Base-by-base conservation (phyloP, 2,329 filamentous ascomycete genomes). In the Sporothrix brasiliensis region DNA sequence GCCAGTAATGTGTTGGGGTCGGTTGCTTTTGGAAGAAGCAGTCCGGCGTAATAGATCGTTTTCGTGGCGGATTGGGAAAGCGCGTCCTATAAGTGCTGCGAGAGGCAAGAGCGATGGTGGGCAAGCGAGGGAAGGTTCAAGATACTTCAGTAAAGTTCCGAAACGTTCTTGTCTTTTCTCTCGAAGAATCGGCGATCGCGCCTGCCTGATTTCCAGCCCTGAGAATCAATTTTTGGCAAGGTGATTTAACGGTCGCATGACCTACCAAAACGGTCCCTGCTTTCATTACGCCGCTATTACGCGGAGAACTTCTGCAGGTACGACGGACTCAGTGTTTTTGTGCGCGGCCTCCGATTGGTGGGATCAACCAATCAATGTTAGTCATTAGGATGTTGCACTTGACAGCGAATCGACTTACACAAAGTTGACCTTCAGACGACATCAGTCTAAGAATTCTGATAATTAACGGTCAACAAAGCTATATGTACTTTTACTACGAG, bases 301-400 rank as follows among this genome's bases (percentile, higher is more conserved):
- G n/a, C 58, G 58, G 58, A 39, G 58, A 47, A 47, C 44, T n/a
- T n/a, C 56, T 44, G 56, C n/a, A 61, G 58, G 58, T 47, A 63
- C 58, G 39, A 63, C 47, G 58, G 58, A 19, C 39, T 63, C 58
- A 47, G 5, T 19, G 34, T 9, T n/a, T 3, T 39, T n/a, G 53
- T 30, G 53, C n/a, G 54, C 21, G 14, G 39, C n/a, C n/a, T 63
- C n/a, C 27, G 56, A 47, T 63, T 63, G 58, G 56, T 24, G 56
- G 58, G 27, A 39, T 16, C 5, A 14, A 39, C 58, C 41, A n/a
- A n/a, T 47, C 58, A 27, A 63, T n/a, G 11, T 39, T 47, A 47
- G 5, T 44, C 11, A 63, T 34, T 30, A 16, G 10, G 39, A 4
- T 9, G 53, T 7, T 34, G 30, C 9, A 24, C 7, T 4, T 63